These are phyloP conservation scores for Narthecium ossifragum DNA, from an alignment of 106 monocot genomes.

Conservation along the genomic window DNA sequence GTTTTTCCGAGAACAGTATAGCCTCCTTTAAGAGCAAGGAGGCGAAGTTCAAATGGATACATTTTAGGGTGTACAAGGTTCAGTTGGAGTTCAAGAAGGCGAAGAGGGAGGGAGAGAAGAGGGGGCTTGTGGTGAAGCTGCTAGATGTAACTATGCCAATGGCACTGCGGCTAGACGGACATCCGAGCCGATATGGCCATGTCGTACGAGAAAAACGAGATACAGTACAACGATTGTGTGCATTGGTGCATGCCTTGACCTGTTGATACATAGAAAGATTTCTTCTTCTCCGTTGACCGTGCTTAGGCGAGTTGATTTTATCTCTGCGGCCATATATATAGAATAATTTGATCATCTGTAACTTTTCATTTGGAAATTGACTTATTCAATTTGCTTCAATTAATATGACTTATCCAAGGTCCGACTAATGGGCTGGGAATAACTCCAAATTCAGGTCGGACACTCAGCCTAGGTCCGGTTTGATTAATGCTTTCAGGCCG, in stretches of 20 bases:
- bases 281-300: too few species aligned
- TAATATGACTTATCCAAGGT: too few species aligned
- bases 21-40: constrained; percentile 27
- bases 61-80: constrained; percentile 25
- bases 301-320: too few species aligned
- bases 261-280: constrained; percentile 54
- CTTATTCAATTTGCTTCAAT: too few species aligned
- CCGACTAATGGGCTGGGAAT: too few species aligned
- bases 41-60: constrained; percentile 14
- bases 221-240: constrained; percentile 53
- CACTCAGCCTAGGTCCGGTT: too few species aligned
- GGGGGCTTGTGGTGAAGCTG: constrained; percentile 29
- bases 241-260: constrained; percentile 79
- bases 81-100: constrained; percentile 45
- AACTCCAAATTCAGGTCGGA: too few species aligned
- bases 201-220: constrained; percentile 26
- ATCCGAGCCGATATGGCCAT: constrained; percentile 58
- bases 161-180: constrained; percentile 52
- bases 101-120: constrained; percentile 17
- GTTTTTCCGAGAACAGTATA: constrained; percentile 25
- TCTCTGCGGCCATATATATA: too few species aligned
- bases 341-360: too few species aligned
- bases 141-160: constrained; percentile 34
- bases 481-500: too few species aligned
- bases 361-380: too few species aligned